A percentile compares a stretch with the other conserved stretches of the same genome.
phyloP scores from a whole-genome alignment of 108 stramenopile genomes.

The Epithemia pelagica region DNA sequence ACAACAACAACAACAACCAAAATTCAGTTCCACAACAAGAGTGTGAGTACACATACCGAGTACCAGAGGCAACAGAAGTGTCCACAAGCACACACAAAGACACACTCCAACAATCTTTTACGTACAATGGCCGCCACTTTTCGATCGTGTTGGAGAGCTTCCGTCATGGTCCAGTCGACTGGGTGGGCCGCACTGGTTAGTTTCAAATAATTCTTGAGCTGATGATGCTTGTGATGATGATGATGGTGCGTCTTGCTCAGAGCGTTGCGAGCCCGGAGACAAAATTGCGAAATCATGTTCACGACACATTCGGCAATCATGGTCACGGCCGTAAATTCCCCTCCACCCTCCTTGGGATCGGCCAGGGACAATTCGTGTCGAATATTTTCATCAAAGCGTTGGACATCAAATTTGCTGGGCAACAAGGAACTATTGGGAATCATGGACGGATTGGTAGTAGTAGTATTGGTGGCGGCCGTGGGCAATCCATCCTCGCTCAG shows the following conservation, averaged over 20 bases:
- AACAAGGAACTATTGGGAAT: constrained; percentile 30
- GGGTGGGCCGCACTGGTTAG: background rate
- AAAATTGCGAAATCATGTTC: constrained; percentile 62
- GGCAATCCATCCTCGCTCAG: constrained; percentile 38
- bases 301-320: constrained; percentile 78
- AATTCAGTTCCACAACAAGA: too few relatives aligned
- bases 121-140: constrained; percentile 62
- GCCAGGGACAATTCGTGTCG: constrained; percentile 74
- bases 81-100: background rate
- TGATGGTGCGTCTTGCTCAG: constrained; percentile 53
- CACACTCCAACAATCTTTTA: background rate
- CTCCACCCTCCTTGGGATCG: constrained; percentile 80
- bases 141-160: constrained; percentile 66
- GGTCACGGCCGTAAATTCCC: constrained; percentile 51
- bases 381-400: constrained; percentile 67
- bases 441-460: too few relatives aligned
- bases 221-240: too few relatives aligned
- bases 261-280: constrained; percentile 54
- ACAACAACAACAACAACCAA: background rate
- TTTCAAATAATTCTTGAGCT: too few relatives aligned
- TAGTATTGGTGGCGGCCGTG: constrained; percentile 23
- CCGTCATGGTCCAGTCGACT: constrained; percentile 42
- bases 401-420: constrained; percentile 76
- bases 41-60: background rate
- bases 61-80: too few relatives aligned